Base-by-base conservation (phyloP, 116 monocot species). In the Phalaenopsis hybrid region DNA sequence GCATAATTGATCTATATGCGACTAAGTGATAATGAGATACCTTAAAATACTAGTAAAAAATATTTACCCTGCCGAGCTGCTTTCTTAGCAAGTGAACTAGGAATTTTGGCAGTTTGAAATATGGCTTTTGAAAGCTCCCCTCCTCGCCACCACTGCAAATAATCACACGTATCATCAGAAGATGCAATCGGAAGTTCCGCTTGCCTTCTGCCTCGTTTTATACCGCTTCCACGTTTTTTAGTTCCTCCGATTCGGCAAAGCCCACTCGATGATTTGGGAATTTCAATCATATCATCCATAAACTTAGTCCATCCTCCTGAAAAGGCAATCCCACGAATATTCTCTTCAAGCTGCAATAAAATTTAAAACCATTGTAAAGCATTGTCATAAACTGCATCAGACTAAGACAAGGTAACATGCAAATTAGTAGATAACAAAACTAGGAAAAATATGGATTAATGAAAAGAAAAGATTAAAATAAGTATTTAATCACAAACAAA, bases 21-120 rank as follows among this genome's bases (percentile, higher is more conserved):
- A 81, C 6, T 75, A 11, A 75, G 44, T 5, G 8, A 75, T 18
- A 45, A 75, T 75, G 45, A 44, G 75, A 75, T 45, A 45, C 21
- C 43, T 34, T 16, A 72, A 72, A 72, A 79, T 37, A 58, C 5
- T 55, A 41, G 16, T 13, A 45, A 74, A 12, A 51, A 63, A 17
- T 61, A n/a, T 13, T 68, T 82, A 91, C 95, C 92, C 86, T 92
- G 95, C 50, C 95, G 88, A 86, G 92, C 91, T 20, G 86, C 86
- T 88, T 86, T 95, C 78, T 84, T 91, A 33, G 83, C 59, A 33
- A 86, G 31, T 11, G 84, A 79, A 77, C 67, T 46, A 31, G 86
- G 87, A 67, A 95, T 82, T 80, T 76, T 20, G 49, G 85, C 85
- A 83, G 58, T 92, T 79, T 87, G 89, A 48, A 92, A 75, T 77